Base-by-base conservation (phyloP, 2,329 filamentous ascomycete species). In the Nigrospora sphaerica region DNA sequence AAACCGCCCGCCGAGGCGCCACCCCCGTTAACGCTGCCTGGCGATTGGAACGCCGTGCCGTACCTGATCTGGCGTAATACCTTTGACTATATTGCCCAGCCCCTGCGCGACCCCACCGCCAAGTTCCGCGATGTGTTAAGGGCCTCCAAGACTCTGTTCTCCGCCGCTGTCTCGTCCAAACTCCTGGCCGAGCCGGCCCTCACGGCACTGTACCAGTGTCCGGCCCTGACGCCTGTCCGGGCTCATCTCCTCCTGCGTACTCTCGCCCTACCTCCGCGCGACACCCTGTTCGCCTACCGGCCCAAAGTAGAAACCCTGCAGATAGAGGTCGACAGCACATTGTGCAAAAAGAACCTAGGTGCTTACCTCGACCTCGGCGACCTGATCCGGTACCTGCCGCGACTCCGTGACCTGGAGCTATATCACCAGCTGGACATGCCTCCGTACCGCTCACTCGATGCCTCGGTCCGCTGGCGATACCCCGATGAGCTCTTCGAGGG, bases 101-200 rank as follows among this genome's bases (percentile, higher is more conserved):
- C 81, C 4, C 66, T 85, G 14, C 73, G 74, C 42, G 66, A 71
- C 32, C 54, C 58, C 10, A 56, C 61, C 1, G 58, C 66, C 6
- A 67, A 67, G n/a, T 57, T 70, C 66, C 54, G 68, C 58, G 68
- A 71, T 56, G 46, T 58, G 42, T 67, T 68, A 52, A 63, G 62
- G 32, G 67, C 70, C 17, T 65, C 67, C 6, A 40, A 60, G 1
- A 72, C 71, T 12, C 75, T 95, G 7, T 64, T 85, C 11, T 70
- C 72, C n/a, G 68, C 78, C 39, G 80, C 85, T 33, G 71, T 74
- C 2, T 67, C 81, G 14, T 91, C 84, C 54, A 77, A 72, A 43
- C 63, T 73, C 3, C 88, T 91, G 47, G 68, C 78, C 0, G 87
- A 90, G 55, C 85, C 88, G 6, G 86, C 86, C 2, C 65, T 93